Conservation (phyloP, 2,329 filamentous ascomycete species). For the Penicillium glabrum region DNA sequence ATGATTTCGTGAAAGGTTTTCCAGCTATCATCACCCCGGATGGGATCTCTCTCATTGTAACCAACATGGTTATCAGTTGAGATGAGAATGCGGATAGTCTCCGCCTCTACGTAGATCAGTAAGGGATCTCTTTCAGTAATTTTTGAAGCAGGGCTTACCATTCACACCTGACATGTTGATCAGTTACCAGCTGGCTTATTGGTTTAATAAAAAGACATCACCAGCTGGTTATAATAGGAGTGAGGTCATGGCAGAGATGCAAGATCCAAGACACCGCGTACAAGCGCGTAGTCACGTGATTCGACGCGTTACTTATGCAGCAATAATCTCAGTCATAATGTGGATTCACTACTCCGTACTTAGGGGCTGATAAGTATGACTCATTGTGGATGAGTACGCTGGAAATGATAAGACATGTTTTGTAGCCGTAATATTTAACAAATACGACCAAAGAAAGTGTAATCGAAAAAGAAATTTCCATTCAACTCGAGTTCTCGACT, state of each 20-base stretch:
- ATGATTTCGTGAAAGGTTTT: conserved; percentile 94
- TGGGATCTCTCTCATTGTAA: conserved; percentile 87
- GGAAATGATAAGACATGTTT: not conserved
- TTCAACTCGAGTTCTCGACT: not conserved
- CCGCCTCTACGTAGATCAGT: conserved; percentile 50
- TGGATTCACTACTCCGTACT: not conserved
- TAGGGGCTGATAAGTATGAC: not conserved
- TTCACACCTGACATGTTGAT: conserved; percentile 27
- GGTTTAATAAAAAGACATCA: not conserved
- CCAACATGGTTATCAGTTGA: conserved; percentile 98
- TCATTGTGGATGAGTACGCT: not conserved
- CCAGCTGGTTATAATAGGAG: conserved; percentile 2
- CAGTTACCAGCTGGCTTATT: not conserved
- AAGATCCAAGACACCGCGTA: conserved; percentile 2
- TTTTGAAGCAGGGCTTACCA: conserved; percentile 22
- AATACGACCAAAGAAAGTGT: not conserved
- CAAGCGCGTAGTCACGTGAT: conserved; percentile 27
- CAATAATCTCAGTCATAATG: not conserved
- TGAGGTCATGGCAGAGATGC: not conserved
- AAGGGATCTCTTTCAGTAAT: not conserved
- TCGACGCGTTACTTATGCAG: not conserved
- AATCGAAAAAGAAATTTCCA: not conserved
- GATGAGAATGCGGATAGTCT: conserved; percentile 92
- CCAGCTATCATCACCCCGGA: conserved; percentile 97
- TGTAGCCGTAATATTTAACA: not conserved